These are phyloP conservation scores for Phytophthora brassicae DNA, from an alignment of 352 stramenopile genomes.

Conservation along the genomic window DNA sequence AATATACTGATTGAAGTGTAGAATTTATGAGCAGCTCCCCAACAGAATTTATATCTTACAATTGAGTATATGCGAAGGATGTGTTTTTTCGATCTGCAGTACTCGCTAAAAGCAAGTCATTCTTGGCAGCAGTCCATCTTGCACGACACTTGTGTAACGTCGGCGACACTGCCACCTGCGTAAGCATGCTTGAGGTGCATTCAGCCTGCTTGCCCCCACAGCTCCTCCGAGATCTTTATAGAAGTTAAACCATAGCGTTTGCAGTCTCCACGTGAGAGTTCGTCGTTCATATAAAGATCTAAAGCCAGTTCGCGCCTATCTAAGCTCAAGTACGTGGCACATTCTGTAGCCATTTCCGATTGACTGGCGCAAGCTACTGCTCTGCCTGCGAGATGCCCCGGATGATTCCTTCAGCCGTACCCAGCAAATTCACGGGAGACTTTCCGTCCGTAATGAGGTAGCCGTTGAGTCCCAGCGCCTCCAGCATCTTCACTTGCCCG, in stretches of 20 bases:
- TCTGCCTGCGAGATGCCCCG: conserved; percentile 59
- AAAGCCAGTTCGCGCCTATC: conserved; percentile 24
- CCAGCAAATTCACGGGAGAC: conserved; percentile 76
- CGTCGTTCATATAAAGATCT: conserved; percentile 14
- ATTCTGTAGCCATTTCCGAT: conserved; percentile 7
- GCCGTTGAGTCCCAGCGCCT: conserved; percentile 72
- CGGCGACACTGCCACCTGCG: too few relatives aligned
- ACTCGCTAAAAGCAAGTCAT: too few relatives aligned
- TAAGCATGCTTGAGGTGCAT: too few relatives aligned
- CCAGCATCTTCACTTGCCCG: conserved; percentile 78
- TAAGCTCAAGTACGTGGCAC: conserved; percentile 26
- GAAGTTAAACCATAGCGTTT: too few relatives aligned
- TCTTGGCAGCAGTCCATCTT: too few relatives aligned
- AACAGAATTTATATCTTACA: too few relatives aligned
- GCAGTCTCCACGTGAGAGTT: too few relatives aligned
- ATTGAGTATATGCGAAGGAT: too few relatives aligned
- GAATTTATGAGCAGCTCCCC: conserved; percentile 4
- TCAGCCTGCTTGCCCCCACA: too few relatives aligned
- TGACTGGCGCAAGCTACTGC: conserved; percentile 10
- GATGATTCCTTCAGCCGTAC: conserved; percentile 73
- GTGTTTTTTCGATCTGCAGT: too few relatives aligned
- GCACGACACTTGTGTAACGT: too few relatives aligned
- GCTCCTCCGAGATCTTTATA: too few relatives aligned
- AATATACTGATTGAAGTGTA: neutral
- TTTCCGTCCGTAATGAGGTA: conserved; percentile 87